Percentiles rank a stretch among this genome's conserved stretches.
phyloP scores from a whole-genome alignment of 2,329 filamentous ascomycete species.

The Aspergillus melleus region DNA sequence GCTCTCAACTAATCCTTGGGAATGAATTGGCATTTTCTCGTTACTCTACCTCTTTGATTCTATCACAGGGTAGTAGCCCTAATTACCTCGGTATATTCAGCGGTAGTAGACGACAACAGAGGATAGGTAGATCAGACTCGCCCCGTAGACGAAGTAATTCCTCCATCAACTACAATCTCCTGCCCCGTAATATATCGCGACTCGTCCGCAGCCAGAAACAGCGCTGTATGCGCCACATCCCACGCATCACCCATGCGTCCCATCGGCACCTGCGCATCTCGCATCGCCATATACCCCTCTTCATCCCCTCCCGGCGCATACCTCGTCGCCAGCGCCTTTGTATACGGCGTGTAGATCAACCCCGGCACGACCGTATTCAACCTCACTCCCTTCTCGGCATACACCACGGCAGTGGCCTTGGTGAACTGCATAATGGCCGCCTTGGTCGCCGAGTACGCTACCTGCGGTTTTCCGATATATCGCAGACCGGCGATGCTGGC shows the following conservation, averaged over 20 bases:
- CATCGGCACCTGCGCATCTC: constrained; percentile 29
- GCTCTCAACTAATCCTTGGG: no score
- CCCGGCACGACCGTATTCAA: constrained; percentile 59
- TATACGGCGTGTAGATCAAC: constrained; percentile 57
- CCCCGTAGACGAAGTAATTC: constrained; percentile 29
- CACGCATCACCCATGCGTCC: constrained; percentile 33
- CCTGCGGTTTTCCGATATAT: constrained; percentile 54
- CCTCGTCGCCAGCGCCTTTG: constrained; percentile 46
- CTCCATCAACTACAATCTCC: constrained; percentile 39
- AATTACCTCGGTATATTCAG: no score
- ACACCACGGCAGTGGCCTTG: constrained; percentile 51
- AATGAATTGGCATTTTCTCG: no score
- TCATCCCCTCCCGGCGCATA: constrained; percentile 47
- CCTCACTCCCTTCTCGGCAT: constrained; percentile 35
- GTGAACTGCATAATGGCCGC: constrained; percentile 55
- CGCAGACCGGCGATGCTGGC: constrained; percentile 55
- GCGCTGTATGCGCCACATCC: constrained; percentile 35
- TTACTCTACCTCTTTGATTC: no score
- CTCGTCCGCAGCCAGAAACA: constrained; percentile 32
- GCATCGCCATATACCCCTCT: constrained; percentile 36
- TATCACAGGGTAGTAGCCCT: no score
- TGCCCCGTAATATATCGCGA: constrained; percentile 38
- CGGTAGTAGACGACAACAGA: no score
- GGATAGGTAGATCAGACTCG: neutral
- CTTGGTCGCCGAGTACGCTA: constrained; percentile 56